Conservation (phyloP, 2,329 filamentous ascomycete genomes). For the Colletotrichum lentis region DNA sequence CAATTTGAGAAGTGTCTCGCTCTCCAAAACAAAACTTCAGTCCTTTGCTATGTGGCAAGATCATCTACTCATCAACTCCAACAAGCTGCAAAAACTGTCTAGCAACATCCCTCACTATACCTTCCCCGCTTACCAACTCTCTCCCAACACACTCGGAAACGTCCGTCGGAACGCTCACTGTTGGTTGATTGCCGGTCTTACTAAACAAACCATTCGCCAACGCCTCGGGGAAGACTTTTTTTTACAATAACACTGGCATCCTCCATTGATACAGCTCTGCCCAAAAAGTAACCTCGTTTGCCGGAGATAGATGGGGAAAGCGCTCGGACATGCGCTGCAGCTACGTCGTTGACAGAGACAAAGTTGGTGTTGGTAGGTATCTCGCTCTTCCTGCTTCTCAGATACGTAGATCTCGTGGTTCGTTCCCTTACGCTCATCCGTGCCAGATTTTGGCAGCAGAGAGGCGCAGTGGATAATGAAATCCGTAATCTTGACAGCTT, state of each 20-base stretch:
- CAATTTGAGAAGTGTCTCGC: constrained; percentile 6
- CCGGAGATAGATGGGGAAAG: constrained; percentile 45
- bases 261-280: constrained; percentile 8
- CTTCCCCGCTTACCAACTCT: constrained; percentile 45
- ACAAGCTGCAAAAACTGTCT: constrained; percentile 47
- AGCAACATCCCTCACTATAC: constrained; percentile 46
- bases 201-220: constrained; percentile 12
- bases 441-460: constrained; percentile 30
- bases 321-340: constrained; percentile 48
- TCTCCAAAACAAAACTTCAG: background rate
- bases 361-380: constrained; percentile 41
- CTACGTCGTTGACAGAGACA: constrained; percentile 51
- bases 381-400: constrained; percentile 44
- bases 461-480: constrained; percentile 50
- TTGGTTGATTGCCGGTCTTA: constrained; percentile 6
- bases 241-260: constrained; percentile 11
- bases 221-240: constrained; percentile 12
- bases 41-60: background rate
- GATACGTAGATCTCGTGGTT: constrained; percentile 33
- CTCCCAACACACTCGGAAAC: constrained; percentile 46
- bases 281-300: constrained; percentile 37
- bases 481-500: constrained; percentile 50
- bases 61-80: background rate
- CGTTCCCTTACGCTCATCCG: background rate
- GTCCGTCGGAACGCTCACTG: constrained; percentile 36